phyloP scores from a whole-genome alignment of 768 basidiomycete genomes.

The Lepiota venenata region DNA sequence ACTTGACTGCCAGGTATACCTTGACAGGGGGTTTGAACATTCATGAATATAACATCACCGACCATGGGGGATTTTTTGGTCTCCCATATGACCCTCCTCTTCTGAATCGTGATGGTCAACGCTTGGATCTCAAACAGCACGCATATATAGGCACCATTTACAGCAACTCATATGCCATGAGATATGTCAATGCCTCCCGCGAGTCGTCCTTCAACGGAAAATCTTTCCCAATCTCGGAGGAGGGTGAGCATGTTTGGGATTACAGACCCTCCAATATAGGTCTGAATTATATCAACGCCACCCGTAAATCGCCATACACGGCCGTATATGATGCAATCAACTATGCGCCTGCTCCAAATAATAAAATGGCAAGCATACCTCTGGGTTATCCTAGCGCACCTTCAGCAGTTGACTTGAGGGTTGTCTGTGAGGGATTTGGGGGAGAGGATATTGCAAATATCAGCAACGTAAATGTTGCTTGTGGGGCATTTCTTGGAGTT shows the following conservation, averaged over 20 bases:
- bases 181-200: slow-evolving; percentile 14
- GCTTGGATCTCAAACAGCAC: slow-evolving; percentile 15
- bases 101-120: slow-evolving; percentile 15
- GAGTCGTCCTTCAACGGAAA: slow-evolving; percentile 15
- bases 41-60: neutral
- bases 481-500: slow-evolving; percentile 15
- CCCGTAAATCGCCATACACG: too few species aligned
- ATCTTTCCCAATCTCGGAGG: too few species aligned
- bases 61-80: neutral
- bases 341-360: too few species aligned
- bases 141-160: slow-evolving; percentile 19
- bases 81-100: slow-evolving; percentile 10
- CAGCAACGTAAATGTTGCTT: slow-evolving; percentile 17
- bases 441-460: slow-evolving; percentile 17
- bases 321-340: too few species aligned
- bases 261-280: too few species aligned
- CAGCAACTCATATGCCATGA: slow-evolving; percentile 16
- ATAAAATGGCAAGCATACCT: neutral
- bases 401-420: neutral
- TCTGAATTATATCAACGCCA: too few species aligned
- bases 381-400: neutral
- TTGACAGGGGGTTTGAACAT: neutral
- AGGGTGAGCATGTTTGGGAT: too few species aligned
- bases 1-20: neutral
- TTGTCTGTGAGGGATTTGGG: slow-evolving; percentile 18